phyloP scores from a whole-genome alignment of 495 filamentous ascomycete genomes.

The Gamarada debralockiae region DNA sequence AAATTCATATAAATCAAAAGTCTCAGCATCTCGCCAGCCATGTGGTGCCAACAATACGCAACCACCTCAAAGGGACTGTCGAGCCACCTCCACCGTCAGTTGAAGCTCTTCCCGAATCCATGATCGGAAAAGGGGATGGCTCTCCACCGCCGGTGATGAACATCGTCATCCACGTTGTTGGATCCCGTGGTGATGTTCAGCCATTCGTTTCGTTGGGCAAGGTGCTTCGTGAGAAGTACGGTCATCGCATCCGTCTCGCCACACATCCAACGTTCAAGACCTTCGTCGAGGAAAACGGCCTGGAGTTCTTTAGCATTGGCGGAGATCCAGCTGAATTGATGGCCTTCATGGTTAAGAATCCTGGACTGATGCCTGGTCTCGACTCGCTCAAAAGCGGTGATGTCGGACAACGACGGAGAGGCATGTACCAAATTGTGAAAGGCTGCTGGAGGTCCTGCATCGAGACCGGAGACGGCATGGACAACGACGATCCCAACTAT shows the following conservation, averaged over 20 bases:
- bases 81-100: neutral
- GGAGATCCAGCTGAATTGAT: constrained; percentile 61
- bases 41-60: neutral
- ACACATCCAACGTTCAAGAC: constrained; percentile 58
- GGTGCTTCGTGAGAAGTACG: constrained; percentile 40
- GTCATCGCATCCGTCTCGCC: constrained; percentile 59
- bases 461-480: constrained; percentile 37
- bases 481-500: neutral
- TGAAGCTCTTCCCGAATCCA: neutral
- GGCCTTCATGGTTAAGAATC: constrained; percentile 79
- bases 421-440: constrained; percentile 54
- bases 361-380: constrained; percentile 61
- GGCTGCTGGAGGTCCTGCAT: constrained; percentile 60
- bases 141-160: constrained; percentile 34
- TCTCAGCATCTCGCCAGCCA: neutral
- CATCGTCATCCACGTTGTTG: constrained; percentile 61
- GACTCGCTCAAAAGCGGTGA: constrained; percentile 63
- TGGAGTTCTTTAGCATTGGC: constrained; percentile 62
- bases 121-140: neutral
- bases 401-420: constrained; percentile 50
- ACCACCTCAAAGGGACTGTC: neutral
- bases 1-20: neutral
- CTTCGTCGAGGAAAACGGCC: constrained; percentile 48
- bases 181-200: constrained; percentile 59
- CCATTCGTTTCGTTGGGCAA: constrained; percentile 55